Conservation (phyloP, 441 rosid species). For the Sinapis alba region DNA sequence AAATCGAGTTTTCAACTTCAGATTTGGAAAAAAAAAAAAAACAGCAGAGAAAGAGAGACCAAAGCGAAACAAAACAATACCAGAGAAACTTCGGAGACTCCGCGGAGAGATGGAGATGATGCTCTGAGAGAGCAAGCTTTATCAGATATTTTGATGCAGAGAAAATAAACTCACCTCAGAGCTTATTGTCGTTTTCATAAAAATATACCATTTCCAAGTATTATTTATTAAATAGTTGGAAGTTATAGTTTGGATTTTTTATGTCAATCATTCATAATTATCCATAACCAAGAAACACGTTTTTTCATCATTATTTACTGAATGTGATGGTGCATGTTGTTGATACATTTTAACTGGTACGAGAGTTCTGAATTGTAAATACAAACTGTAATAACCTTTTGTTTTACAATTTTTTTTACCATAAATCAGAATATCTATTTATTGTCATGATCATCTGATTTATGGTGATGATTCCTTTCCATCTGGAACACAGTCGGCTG, state of each 20-base stretch:
- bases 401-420: no score
- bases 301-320: no score
- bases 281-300: slow-evolving; percentile 12
- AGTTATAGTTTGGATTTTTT: background rate
- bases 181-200: slow-evolving; percentile 22
- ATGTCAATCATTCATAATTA: slow-evolving; percentile 27
- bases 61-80: slow-evolving; percentile 13
- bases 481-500: background rate
- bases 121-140: slow-evolving; percentile 4
- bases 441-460: background rate
- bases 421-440: background rate
- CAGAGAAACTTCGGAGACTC: slow-evolving; percentile 43
- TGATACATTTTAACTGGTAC: no score
- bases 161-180: background rate
- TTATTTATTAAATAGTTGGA: no score
- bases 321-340: no score
- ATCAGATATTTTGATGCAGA: slow-evolving; percentile 24
- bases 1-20: background rate
- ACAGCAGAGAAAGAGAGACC: background rate
- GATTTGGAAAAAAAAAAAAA: slow-evolving; percentile 2
- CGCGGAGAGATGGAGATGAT: slow-evolving; percentile 34
- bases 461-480: background rate
- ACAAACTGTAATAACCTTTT: no score
- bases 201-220: background rate
- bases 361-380: no score